phyloP scores from a whole-genome alignment of 768 basidiomycete species.

The Xerocomellus dryophilus region DNA sequence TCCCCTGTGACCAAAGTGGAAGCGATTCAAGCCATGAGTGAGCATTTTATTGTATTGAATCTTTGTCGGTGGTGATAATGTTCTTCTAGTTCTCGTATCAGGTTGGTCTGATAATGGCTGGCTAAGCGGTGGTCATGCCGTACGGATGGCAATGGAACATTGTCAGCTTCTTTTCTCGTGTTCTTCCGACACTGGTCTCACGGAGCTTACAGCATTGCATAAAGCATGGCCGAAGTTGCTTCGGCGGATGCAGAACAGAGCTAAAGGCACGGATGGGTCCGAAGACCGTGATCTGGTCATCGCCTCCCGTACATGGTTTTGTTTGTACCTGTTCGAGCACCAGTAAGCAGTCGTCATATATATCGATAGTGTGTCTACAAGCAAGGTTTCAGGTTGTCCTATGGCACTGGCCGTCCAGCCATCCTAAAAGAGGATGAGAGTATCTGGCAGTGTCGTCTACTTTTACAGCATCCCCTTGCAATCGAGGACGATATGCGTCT shows the following conservation, averaged over 20 bases:
- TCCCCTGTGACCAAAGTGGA: slow-evolving; percentile 81
- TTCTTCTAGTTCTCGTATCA: slow-evolving; percentile 69
- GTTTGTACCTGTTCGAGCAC: slow-evolving; percentile 90
- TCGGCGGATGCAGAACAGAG: slow-evolving; percentile 71
- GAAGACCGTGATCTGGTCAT: slow-evolving; percentile 79
- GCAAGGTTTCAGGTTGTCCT: slow-evolving; percentile 69
- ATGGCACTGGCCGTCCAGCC: slow-evolving; percentile 90
- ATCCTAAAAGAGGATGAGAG: slow-evolving; percentile 92
- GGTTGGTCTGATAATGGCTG: slow-evolving; percentile 97
- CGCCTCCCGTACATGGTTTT: slow-evolving; percentile 87
- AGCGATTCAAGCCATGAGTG: slow-evolving; percentile 92
- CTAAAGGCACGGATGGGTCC: slow-evolving; percentile 43
- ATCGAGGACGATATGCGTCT: slow-evolving; percentile 94
- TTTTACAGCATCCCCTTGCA: slow-evolving; percentile 82
- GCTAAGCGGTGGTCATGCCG: slow-evolving; percentile 94
- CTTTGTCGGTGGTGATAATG: slow-evolving; percentile 1
- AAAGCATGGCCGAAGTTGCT: slow-evolving; percentile 85
- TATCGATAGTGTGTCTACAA: background rate
- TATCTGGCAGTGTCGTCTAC: slow-evolving; percentile 72
- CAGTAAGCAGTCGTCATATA: slow-evolving; percentile 54
- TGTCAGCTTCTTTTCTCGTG: slow-evolving; percentile 46
- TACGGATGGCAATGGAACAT: slow-evolving; percentile 93
- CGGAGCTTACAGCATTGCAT: slow-evolving; percentile 63
- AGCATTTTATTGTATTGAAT: slow-evolving; percentile 26
- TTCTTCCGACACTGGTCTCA: slow-evolving; percentile 6